Base-by-base conservation (phyloP, 345 rosid genomes). In the Populus pruinosa region DNA sequence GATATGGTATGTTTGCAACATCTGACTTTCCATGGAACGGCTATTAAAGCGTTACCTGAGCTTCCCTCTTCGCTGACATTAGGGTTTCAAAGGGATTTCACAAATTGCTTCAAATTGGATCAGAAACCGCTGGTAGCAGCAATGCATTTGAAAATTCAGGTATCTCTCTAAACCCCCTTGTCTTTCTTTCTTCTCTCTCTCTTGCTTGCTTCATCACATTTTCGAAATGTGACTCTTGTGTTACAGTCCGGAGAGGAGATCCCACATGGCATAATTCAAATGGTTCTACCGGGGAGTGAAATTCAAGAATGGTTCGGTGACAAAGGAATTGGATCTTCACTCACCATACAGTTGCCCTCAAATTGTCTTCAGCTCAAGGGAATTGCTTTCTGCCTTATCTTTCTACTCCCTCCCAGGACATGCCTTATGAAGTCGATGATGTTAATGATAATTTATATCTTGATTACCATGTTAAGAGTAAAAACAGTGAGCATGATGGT, bases 241-340 rank as follows among this genome's bases (percentile, higher is more conserved):
- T 6, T 65, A 5, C 41, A 27, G 69, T 65, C 33, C 20, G 29
- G 29, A 12, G 43, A 39, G 43, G 0, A 3, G 36, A 33, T 31
- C 20, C 0, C 8, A 27, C 1, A 0, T 14, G 41, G 0, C 5
- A 0, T 0, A 0, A 50, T 36, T 14, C 0, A 2, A 8, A 67
- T 67, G 43, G n/a, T 53, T 27, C 9, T 73, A 20, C 82, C 77
- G 1, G 82, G 82, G 31, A 36, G 73, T 41, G 35, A 73, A 23
- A 43, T 79, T 67, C 77, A 77, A 18, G 62, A 73, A 23, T 79
- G 82, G 77, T 68, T 73, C 47, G 59, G 44, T 8, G 2, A 68
- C 20, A 61, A 44, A 43, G 61, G 5, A 11, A 23, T 6, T 14
- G 77, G 69, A 33, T 59, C 74, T 56, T 36, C 74, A 8, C 31